Evolutionary conservation across 73 alveolate species (phyloP), one percentile per base, ranked within the genome.

Genomic region (Paraurostyla sp.): DNA sequence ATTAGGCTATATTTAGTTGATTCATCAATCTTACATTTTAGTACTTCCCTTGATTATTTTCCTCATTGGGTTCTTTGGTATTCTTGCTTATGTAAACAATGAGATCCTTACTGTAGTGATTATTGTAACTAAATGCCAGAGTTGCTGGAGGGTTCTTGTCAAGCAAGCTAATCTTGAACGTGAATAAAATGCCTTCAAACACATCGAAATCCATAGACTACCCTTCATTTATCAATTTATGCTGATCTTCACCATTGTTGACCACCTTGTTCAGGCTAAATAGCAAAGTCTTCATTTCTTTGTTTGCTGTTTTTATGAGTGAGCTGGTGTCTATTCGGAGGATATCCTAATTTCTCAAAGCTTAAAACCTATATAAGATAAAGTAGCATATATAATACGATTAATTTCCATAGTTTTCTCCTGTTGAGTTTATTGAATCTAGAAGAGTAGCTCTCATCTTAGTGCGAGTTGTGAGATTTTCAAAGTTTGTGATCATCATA

Each of bases 281-380:
- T 4, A 73, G 87, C 87, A 73, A 73, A 11, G 87, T 73, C 33
- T 73, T 73, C 87, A 73, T 73, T 50, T 73, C 87, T 45, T 73
- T 73, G 46, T 73, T 73, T 23, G 87, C 71, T 6, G 87, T 32
- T 43, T 73, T 73, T 9, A 73, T 3, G 16, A 65, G 40, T 32
- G 82, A 65, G 20, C 13, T 9, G 13, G 82, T 65, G 36, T 65
- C 82, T 0, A 65, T 38, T 6, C 18, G 23, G 42, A 65, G 41
- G 18, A 65, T 40, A 38, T 65, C 82, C 36, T 65, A 3, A 40
- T 38, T 38, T 22, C 18, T 7, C 25, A 40, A 15, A 15, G 35
- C 82, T 22, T 33, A 15, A 2, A 38, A 38, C 58, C 82, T 65
- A 65, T 33, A 65, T 18, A 65, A 18, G 13, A 18, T 13, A 32